Conservation (phyloP, 441 rosid genomes). For the Aleurites moluccanus region DNA sequence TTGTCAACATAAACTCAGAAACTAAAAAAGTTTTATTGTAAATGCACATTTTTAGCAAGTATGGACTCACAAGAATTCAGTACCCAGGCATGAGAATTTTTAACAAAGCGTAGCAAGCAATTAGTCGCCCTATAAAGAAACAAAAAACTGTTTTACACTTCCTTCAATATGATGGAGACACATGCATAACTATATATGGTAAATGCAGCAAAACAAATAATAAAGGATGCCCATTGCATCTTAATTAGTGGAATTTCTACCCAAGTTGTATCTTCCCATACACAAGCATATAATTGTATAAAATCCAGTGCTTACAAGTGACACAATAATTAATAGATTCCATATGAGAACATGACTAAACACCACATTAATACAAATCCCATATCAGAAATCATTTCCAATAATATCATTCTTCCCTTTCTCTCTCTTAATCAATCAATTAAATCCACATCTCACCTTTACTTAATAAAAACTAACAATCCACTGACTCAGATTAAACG, state of each 20-base stretch:
- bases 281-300: background rate
- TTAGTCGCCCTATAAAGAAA: background rate
- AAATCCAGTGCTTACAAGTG: constrained; percentile 3
- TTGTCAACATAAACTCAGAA: background rate
- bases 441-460: constrained; percentile 8
- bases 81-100: background rate
- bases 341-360: background rate
- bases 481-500: background rate
- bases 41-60: background rate
- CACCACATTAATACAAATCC: background rate
- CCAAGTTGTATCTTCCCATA: constrained; percentile 2
- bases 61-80: too few relatives aligned
- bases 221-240: background rate
- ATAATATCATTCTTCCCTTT: background rate
- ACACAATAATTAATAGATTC: background rate
- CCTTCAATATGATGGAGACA: background rate
- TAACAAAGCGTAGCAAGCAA: background rate
- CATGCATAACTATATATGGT: background rate
- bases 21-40: background rate
- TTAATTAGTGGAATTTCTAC: background rate
- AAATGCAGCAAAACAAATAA: background rate
- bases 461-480: background rate
- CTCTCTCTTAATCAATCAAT: background rate
- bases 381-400: background rate
- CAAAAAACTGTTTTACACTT: background rate